Evolutionary conservation across 805 yeast genomes (phyloP), one percentile per base, ranked within the genome.

Genomic region (Kuraishia piskuri): DNA sequence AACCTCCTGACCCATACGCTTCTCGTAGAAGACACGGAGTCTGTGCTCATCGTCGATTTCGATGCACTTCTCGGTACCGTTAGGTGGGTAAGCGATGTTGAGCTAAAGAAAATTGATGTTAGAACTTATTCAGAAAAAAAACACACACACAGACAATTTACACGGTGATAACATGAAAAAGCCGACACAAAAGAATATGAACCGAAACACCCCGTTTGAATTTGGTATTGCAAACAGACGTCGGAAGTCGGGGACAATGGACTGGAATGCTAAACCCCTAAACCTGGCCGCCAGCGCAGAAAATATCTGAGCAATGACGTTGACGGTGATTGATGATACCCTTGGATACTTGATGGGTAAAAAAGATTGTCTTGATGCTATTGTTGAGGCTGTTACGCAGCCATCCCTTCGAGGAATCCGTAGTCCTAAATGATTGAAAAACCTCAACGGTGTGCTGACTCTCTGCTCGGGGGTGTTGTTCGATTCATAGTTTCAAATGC

Each of bases 1-100:
- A 73, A 94, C 96, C 81, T 94, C 99, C 81, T 90, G 97, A 72
- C 99, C 99, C 86, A 94, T 89, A 79, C 98, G 90, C 87, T 94
- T 94, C 77, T 94, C 99, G 88, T 90, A 91, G 83, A 94, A 91
- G 75, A 83, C 89, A 77, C 97, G 94, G 76, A 92, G 83, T 76
- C 94, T 91, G 86, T 91, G 98, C 79, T 94, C 99, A 75, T 94
- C 99, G 74, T 94, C 99, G 71, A 94, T 89, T 65, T 94, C 98
- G 76, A 92, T 80, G 79, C 88, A 78, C 84, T 94, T 94, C 80
- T 94, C 97, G 71, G 99, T 87, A 86, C 99, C 99, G 89, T 94
- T 95, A 78, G 96, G 92, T 82, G 99, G 99, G 86, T 88, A 94
- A 75, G 99, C 88, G 81, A 94, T 92, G 87, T 94, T 94, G 79